Evolutionary conservation across 2,329 filamentous ascomycete genomes (phyloP).

Genomic region (Sporothrix pseudoabietina): DNA sequence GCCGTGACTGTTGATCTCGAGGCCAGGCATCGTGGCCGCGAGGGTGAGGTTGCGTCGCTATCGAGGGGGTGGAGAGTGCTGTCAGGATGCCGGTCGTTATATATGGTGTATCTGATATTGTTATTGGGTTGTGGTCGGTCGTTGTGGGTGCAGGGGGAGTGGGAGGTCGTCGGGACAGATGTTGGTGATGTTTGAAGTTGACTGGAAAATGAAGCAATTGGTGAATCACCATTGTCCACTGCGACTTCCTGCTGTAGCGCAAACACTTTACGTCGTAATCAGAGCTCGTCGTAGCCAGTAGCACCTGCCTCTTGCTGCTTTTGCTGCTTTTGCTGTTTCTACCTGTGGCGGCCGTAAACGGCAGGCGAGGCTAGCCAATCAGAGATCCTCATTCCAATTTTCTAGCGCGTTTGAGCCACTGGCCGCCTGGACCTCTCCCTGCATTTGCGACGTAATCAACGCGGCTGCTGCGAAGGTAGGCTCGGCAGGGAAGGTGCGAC

Average conservation of each 20-base stretch:
- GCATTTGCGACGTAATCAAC: slow-evolving; percentile 20
- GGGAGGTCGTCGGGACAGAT: not conserved
- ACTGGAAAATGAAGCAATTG: not conserved
- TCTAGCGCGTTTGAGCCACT: slow-evolving; percentile 25
- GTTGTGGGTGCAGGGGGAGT: not conserved
- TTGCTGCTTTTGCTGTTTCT: not conserved
- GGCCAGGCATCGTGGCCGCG: slow-evolving; percentile 52
- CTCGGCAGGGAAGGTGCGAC: slow-evolving; percentile 5
- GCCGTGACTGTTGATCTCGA: slow-evolving; percentile 50
- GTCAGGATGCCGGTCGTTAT: not conserved
- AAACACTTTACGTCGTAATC: not conserved
- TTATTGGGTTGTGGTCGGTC: not conserved
- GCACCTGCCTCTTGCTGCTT: not conserved
- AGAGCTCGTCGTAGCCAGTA: not conserved
- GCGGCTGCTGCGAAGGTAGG: slow-evolving; percentile 4
- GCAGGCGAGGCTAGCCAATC: slow-evolving; percentile 34
- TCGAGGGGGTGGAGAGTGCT: not conserved
- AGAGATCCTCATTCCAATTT: not conserved
- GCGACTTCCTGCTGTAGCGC: not conserved
- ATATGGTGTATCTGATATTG: no score
- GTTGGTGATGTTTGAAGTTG: slow-evolving; percentile 4
- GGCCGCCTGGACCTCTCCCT: slow-evolving; percentile 9
- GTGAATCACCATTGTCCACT: not conserved
- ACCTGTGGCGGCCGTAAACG: slow-evolving; percentile 17
- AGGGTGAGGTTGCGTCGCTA: not conserved